Evolutionary conservation across 345 rosid genomes (phyloP), one percentile per base, ranked within the genome.

Genomic region (Excoecaria agallocha): DNA sequence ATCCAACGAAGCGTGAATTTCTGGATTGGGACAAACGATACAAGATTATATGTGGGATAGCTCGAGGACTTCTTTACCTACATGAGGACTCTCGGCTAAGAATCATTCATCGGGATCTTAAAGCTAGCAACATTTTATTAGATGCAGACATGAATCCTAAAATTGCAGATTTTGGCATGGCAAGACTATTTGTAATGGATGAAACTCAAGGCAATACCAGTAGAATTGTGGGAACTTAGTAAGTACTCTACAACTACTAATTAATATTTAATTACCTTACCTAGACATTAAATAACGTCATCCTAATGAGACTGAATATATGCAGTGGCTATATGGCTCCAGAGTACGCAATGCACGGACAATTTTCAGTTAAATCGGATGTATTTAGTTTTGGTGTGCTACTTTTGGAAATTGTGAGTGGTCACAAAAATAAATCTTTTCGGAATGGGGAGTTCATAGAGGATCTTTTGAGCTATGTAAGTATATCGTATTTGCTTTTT

Each of bases 291-390:
- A 41, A 5, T 41, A 41, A 41, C 8, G 8, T 41, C 45, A 41
- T 41, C 45, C 45, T 41, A 41, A 41, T 41, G 45, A 41, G 7
- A 1, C 45, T 41, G 45, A 41, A 41, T 12, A 8, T 58, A 19
- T 59, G 66, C 58, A 88, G 85, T 73, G 90, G 88, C 70, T 89
- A 88, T 62, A 80, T 89, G 90, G 88, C 91, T 46, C 89, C 89
- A 6, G 88, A 90, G 57, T 88, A 88, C 65, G 86, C 69, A 11
- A 71, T 76, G 77, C 82, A 72, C 3, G 92, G 91, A 17, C 75
- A 81, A 12, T 82, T 83, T 78, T 88, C 91, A 0, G 76, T 72
- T 24, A 88, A 90, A 37, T 84, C 91, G 4, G 91, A 90, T 41
- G 88, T 85, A 52, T 85, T 72, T 58, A 88, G 92, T 67, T 90